Evolutionary conservation across 176 grass and related monocot species (phyloP).

Genomic region (Aechmea fasciata): DNA sequence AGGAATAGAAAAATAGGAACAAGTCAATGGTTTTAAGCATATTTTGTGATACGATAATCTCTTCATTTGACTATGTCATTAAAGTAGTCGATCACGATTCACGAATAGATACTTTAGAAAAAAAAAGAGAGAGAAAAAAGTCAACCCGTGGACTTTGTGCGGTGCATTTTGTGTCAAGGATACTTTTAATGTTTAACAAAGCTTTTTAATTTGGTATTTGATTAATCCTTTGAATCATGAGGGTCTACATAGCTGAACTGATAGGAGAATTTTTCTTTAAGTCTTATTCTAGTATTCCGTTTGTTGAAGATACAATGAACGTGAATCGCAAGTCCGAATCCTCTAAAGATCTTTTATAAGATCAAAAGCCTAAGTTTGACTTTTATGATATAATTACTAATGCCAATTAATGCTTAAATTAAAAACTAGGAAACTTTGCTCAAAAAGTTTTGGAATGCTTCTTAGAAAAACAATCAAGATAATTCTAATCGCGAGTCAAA

Average conservation of each 20-base stretch:
- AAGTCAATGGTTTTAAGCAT: background rate
- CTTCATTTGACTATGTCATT: constrained; percentile 1
- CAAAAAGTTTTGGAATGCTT: background rate
- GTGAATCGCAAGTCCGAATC: background rate
- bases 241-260: background rate
- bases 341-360: constrained; percentile 18
- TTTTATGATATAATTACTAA: background rate
- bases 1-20: background rate
- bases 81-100: too few species aligned
- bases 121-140: too few species aligned
- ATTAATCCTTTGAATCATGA: background rate
- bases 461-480: background rate
- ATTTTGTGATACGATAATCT: background rate
- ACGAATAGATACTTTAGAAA: too few species aligned
- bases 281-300: background rate
- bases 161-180: too few species aligned
- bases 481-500: background rate
- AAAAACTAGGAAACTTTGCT: background rate
- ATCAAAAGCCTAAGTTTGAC: constrained; percentile 24
- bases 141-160: too few species aligned
- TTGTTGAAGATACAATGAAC: constrained; percentile 22
- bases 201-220: background rate
- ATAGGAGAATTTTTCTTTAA: background rate
- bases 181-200: too few species aligned
- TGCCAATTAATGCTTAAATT: background rate